Percentiles rank a stretch among this genome's conserved stretches.
Evolutionary conservation across 768 basidiomycete species (phyloP).

Genomic region (Boletus patriciae): DNA sequence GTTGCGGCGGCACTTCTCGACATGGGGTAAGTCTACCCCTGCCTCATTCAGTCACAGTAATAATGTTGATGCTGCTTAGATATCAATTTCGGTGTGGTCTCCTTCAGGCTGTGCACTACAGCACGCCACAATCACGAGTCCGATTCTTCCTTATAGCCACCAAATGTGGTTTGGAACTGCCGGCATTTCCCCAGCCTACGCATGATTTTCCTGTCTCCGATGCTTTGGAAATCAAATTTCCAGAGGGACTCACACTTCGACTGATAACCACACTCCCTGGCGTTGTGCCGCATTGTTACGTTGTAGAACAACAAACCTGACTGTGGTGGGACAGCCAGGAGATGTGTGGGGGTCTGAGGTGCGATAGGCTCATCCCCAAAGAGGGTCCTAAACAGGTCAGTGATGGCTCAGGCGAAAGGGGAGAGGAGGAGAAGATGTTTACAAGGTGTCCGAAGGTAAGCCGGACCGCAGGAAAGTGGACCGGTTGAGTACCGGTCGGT

Average conservation of each 20-base stretch:
- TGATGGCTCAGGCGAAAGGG: too few species aligned
- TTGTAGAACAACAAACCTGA: too few species aligned
- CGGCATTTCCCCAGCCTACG: conserved; percentile 43
- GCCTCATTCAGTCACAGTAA: not conserved
- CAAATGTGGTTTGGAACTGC: conserved; percentile 36
- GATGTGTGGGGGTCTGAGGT: too few species aligned
- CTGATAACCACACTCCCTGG: conserved; percentile 52
- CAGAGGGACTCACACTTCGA: conserved; percentile 37
- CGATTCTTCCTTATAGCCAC: conserved; percentile 52
- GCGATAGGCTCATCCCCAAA: too few species aligned
- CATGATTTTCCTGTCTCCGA: conserved; percentile 44
- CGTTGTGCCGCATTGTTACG: conserved; percentile 53
- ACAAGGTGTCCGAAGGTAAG: too few species aligned
- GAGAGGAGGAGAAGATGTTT: too few species aligned
- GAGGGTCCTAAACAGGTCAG: too few species aligned
- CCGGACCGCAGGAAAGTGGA: too few species aligned
- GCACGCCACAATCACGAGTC: conserved; percentile 45
- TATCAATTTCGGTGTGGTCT: conserved; percentile 46
- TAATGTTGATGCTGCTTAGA: conserved; percentile 21
- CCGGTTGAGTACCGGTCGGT: too few species aligned
- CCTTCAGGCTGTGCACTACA: conserved; percentile 50
- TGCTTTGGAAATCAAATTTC: conserved; percentile 51
- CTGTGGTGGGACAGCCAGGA: too few species aligned
- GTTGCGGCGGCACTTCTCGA: conserved; percentile 59
- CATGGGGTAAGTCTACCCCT: conserved; percentile 53